These are phyloP conservation scores for Aspergillus kassunensis DNA, from an alignment of 495 filamentous ascomycete genomes.

Conservation along the genomic window DNA sequence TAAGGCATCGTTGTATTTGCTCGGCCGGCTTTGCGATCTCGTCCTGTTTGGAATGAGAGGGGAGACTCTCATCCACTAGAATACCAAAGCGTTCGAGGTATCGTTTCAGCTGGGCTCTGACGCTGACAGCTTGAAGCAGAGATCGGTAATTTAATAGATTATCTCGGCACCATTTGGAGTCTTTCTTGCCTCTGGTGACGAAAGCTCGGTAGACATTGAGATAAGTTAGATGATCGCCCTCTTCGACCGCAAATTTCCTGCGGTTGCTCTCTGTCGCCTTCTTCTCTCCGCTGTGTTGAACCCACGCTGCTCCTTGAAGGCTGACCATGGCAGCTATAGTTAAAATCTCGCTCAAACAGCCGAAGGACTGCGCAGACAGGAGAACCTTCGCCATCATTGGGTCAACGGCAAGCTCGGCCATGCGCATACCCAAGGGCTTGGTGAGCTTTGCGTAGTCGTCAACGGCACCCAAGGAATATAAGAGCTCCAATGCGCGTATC, in stretches of 20 bases:
- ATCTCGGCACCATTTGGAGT: slow-evolving; percentile 80
- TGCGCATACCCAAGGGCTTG: slow-evolving; percentile 75
- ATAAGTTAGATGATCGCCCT: slow-evolving; percentile 93
- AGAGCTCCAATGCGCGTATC: slow-evolving; percentile 79
- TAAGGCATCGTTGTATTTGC: slow-evolving; percentile 79
- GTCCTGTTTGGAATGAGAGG: slow-evolving; percentile 22
- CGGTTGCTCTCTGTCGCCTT: slow-evolving; percentile 67
- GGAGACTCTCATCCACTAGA: slow-evolving; percentile 57
- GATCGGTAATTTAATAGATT: slow-evolving; percentile 83
- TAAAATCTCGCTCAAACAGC: slow-evolving; percentile 79
- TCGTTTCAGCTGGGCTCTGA: slow-evolving; percentile 79
- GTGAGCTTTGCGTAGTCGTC: slow-evolving; percentile 92
- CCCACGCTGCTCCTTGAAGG: slow-evolving; percentile 76
- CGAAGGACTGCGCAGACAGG: slow-evolving; percentile 69
- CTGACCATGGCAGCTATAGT: slow-evolving; percentile 94
- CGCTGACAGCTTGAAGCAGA: slow-evolving; percentile 76
- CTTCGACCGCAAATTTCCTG: slow-evolving; percentile 84
- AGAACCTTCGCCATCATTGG: slow-evolving; percentile 96
- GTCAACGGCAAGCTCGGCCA: slow-evolving; percentile 93
- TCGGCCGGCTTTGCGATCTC: slow-evolving; percentile 54
- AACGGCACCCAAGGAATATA: slow-evolving; percentile 85
- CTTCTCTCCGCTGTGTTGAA: slow-evolving; percentile 71
- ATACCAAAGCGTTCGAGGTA: slow-evolving; percentile 86
- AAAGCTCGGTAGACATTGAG: slow-evolving; percentile 93
- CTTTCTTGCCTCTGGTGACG: slow-evolving; percentile 78